Percentiles rank a stretch among this genome's conserved stretches.
Conservation (phyloP, 192 early-diverging fungal species). For the Podochytrium sp. region DNA sequence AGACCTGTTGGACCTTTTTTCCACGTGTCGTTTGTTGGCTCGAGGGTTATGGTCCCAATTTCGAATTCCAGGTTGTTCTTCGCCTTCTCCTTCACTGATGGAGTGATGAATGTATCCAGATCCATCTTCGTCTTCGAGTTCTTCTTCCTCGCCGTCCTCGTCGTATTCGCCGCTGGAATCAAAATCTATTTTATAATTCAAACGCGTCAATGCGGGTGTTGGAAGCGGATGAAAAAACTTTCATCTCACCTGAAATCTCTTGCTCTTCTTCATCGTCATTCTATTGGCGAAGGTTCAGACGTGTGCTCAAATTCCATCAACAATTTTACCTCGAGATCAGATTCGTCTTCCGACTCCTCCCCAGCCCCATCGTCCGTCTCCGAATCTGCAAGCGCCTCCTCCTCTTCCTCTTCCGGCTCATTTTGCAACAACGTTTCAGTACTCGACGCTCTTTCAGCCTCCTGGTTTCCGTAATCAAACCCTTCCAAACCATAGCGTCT, state of each 20-base stretch:
- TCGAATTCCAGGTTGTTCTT: background rate
- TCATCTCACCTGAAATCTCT: slow-evolving; percentile 9
- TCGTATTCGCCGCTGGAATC: slow-evolving; percentile 26
- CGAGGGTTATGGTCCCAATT: background rate
- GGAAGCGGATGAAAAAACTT: too few relatives aligned
- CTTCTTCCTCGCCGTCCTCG: slow-evolving; percentile 7
- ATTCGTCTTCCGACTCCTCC: slow-evolving; percentile 1
- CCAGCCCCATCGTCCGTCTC: background rate
- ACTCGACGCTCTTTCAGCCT: background rate
- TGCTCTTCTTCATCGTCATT: slow-evolving; percentile 29
- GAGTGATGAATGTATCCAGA: background rate
- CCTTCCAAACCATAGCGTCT: background rate
- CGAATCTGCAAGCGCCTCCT: background rate
- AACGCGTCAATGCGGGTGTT: too few relatives aligned
- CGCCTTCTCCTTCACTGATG: background rate
- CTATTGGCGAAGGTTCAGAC: background rate
- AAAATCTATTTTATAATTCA: slow-evolving; percentile 20
- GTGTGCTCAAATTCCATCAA: too few relatives aligned
- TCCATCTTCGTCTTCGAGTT: background rate
- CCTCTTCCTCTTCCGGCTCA: background rate
- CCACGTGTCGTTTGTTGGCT: background rate
- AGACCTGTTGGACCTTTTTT: background rate
- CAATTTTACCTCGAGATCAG: background rate
- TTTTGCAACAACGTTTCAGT: background rate
- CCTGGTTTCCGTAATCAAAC: background rate